Conservation (phyloP, 2,329 filamentous ascomycete species). For the Claviceps africana region DNA sequence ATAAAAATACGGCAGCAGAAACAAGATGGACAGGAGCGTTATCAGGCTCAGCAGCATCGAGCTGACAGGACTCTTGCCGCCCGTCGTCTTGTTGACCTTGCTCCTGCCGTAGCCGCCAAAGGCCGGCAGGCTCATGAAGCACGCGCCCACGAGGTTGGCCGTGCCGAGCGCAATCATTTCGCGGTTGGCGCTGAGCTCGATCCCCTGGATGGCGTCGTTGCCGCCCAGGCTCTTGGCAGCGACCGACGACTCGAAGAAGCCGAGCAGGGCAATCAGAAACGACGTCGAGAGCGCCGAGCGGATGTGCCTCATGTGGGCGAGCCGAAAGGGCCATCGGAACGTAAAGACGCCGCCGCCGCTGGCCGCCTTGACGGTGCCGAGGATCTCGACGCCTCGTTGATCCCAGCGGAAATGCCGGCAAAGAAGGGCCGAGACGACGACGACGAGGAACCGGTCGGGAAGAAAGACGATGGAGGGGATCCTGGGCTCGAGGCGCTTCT, state of each 20-base stretch:
- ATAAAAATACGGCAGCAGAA: conserved; percentile 82
- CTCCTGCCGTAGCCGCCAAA: conserved; percentile 95
- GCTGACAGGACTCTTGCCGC: conserved; percentile 85
- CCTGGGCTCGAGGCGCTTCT: conserved; percentile 64
- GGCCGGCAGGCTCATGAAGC: conserved; percentile 83
- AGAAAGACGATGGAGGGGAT: conserved; percentile 74
- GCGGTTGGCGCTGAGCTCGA: conserved; percentile 77
- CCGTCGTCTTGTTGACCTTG: conserved; percentile 87
- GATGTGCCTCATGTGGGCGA: conserved; percentile 65
- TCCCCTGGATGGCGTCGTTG: conserved; percentile 56
- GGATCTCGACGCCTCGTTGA: conserved; percentile 61
- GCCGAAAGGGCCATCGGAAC: conserved; percentile 75
- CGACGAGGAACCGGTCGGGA: conserved; percentile 81
- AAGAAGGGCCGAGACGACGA: conserved; percentile 69
- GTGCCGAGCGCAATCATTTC: conserved; percentile 85
- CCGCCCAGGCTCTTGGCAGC: conserved; percentile 80
- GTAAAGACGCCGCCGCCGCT: conserved; percentile 59
- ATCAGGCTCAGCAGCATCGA: conserved; percentile 76
- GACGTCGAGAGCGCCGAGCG: conserved; percentile 78
- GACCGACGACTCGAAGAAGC: conserved; percentile 97
- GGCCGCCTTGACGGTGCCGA: conserved; percentile 66
- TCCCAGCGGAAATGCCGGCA: conserved; percentile 71
- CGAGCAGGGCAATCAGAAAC: conserved; percentile 83
- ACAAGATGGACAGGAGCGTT: conserved; percentile 66
- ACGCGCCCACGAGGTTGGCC: conserved; percentile 80